phyloP scores from a whole-genome alignment of 2,329 filamentous ascomycete species.

The Meredithiella fracta region DNA sequence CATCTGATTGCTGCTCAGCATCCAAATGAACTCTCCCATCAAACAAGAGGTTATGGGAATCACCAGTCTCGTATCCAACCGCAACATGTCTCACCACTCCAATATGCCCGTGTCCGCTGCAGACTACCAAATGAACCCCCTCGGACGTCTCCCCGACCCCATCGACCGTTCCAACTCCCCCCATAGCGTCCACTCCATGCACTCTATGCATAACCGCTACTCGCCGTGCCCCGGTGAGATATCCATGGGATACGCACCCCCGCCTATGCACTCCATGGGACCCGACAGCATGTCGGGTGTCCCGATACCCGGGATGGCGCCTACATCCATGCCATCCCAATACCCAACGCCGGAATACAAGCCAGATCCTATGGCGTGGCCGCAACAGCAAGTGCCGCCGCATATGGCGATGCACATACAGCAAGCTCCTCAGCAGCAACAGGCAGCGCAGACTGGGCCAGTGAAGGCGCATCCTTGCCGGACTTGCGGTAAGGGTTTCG shows the following conservation, averaged over 20 bases:
- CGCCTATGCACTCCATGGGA: slow-evolving; percentile 29
- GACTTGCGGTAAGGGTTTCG: slow-evolving; percentile 82
- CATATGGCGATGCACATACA: slow-evolving; percentile 17
- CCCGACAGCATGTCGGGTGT: slow-evolving; percentile 25
- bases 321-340: slow-evolving; percentile 12
- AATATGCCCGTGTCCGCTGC: slow-evolving; percentile 17
- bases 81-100: slow-evolving; percentile 11
- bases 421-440: slow-evolving; percentile 20
- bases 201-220: slow-evolving; percentile 38
- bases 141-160: slow-evolving; percentile 17
- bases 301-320: slow-evolving; percentile 20
- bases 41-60: slow-evolving; percentile 16
- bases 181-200: slow-evolving; percentile 43
- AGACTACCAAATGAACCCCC: slow-evolving; percentile 18
- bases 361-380: slow-evolving; percentile 10
- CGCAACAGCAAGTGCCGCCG: slow-evolving; percentile 17
- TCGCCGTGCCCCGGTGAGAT: slow-evolving; percentile 23
- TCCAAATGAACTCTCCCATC: slow-evolving; percentile 16
- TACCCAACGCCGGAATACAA: slow-evolving; percentile 15
- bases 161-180: slow-evolving; percentile 41
- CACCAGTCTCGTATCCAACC: slow-evolving; percentile 16
- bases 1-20: slow-evolving; percentile 3
- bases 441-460: slow-evolving; percentile 18
- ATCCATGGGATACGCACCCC: slow-evolving; percentile 32
- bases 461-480: slow-evolving; percentile 71